These are phyloP conservation scores for Solanum pimpinellifolium DNA, from an alignment of 257 asterid genomes.

Conservation along the genomic window DNA sequence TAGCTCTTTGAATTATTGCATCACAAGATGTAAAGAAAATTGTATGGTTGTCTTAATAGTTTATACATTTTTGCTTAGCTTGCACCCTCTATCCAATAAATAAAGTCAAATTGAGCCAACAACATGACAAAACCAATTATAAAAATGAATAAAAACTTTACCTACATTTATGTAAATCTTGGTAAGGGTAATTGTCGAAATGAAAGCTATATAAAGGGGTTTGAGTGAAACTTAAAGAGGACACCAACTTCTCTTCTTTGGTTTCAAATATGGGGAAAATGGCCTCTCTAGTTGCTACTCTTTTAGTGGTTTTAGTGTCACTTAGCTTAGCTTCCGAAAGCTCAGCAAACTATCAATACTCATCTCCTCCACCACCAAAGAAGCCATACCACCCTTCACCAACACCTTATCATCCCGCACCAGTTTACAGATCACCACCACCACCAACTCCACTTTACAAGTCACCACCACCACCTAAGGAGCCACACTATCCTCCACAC, in stretches of 20 bases:
- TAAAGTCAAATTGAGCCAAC: not conserved
- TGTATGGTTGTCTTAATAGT: not conserved
- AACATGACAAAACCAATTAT: not conserved
- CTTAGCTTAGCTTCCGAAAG: not conserved
- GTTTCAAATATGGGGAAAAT: not conserved
- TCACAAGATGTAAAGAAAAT: not conserved
- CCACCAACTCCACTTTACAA: not conserved
- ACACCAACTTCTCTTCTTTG: not conserved
- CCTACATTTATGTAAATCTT: not conserved
- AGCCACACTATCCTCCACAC: not conserved
- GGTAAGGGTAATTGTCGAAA: not conserved
- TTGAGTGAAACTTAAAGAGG: not conserved
- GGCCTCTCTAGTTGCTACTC: not conserved
- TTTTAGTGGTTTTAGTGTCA: constrained; percentile 1
- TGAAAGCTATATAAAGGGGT: not conserved
- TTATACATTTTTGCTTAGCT: not conserved
- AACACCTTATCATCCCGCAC: not conserved
- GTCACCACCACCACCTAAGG: not conserved
- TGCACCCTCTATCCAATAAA: not conserved
- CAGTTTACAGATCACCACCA: not conserved
- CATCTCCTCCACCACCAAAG: not conserved
- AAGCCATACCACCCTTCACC: not conserved
- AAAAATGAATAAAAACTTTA: not conserved
- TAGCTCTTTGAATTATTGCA: not conserved
- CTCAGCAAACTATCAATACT: not conserved